Percentiles rank a stretch among this genome's conserved stretches.
phyloP scores from a whole-genome alignment of 2,329 filamentous ascomycete genomes.

The Exophiala viscosa region DNA sequence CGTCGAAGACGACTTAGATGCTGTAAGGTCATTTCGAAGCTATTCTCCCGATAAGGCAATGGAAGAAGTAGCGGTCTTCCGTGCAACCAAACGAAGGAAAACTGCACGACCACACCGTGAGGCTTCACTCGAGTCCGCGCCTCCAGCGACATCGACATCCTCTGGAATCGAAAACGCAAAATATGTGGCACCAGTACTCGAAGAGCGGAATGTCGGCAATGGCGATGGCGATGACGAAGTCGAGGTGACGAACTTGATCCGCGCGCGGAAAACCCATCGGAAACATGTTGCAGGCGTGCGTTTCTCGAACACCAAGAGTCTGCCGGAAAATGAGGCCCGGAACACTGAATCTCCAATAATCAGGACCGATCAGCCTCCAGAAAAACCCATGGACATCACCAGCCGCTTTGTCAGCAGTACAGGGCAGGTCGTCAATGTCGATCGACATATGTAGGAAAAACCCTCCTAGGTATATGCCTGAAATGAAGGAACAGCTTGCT shows the following conservation, averaged over 20 bases:
- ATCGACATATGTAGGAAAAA: constrained; percentile 61
- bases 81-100: constrained; percentile 27
- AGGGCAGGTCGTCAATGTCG: constrained; percentile 55
- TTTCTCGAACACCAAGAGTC: constrained; percentile 18
- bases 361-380: constrained; percentile 17
- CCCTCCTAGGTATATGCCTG: constrained; percentile 7
- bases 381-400: constrained; percentile 39
- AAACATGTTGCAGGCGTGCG: constrained; percentile 16
- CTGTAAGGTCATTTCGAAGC: neutral
- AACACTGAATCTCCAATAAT: neutral
- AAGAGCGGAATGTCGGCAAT: neutral
- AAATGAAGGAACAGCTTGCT: constrained; percentile 39
- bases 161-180: neutral
- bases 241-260: constrained; percentile 11
- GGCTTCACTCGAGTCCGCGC: neutral
- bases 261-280: constrained; percentile 13
- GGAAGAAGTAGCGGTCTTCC: constrained; percentile 25
- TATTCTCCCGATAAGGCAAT: constrained; percentile 5
- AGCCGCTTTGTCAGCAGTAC: constrained; percentile 58
- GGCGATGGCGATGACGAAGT: constrained; percentile 13
- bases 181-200: neutral
- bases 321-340: neutral
- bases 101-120: constrained; percentile 4
- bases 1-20: neutral
- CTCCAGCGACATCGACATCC: neutral